Conservation (phyloP, 106 monocot genomes). For the Phalaenopsis equestris region DNA sequence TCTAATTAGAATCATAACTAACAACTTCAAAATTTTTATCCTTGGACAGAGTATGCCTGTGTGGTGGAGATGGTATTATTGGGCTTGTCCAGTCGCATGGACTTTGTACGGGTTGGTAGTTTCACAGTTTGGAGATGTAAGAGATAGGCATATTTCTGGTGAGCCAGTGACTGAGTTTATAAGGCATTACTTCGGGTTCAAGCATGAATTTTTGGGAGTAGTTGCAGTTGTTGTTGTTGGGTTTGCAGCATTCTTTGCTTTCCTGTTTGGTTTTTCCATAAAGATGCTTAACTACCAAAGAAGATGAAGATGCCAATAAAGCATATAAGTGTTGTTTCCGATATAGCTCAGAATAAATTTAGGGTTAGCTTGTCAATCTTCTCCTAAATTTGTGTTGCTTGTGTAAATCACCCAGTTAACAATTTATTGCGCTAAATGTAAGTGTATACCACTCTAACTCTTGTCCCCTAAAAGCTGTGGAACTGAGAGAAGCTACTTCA, state of each 20-base stretch:
- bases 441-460: neutral
- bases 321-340: neutral
- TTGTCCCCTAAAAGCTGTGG: too few relatives aligned
- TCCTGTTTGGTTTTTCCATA: slow-evolving; percentile 27
- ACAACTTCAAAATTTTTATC: neutral
- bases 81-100: slow-evolving; percentile 3
- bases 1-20: neutral
- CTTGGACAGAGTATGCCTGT: neutral
- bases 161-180: neutral
- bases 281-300: slow-evolving; percentile 74
- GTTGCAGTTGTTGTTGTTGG: neutral
- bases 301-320: slow-evolving; percentile 22
- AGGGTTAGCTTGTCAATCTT: neutral
- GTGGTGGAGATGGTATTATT: neutral
- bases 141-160: neutral
- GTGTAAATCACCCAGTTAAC: neutral
- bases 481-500: neutral
- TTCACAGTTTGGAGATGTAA: neutral
- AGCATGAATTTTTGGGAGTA: neutral
- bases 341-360: neutral
- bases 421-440: neutral
- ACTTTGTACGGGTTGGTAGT: neutral
- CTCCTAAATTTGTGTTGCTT: neutral
- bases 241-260: neutral
- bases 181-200: neutral